Base-by-base conservation (phyloP, 108 stramenopile genomes). In the Nitzschia inconspicua region DNA sequence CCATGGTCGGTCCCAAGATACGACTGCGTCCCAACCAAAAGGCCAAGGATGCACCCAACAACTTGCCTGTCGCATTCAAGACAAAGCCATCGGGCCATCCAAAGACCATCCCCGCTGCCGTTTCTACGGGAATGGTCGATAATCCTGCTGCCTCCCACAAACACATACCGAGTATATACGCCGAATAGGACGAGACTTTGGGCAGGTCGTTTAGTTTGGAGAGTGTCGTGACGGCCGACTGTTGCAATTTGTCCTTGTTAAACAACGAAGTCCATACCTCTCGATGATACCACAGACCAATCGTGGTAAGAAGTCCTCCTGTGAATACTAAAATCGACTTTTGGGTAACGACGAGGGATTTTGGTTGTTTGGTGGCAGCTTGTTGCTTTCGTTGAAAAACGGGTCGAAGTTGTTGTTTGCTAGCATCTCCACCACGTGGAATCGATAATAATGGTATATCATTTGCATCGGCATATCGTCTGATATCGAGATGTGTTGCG, bases 61-160 rank as follows among this genome's bases (percentile, higher is more conserved):
- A 52, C 53, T 91, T 91, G 0, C 89, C 89, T 11, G 51, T 32
- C 19, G 36, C 63, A 60, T 65, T 70, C 34, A 66, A 64, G 24
- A 37, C 41, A 42, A 71, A 35, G 24, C 51, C 71, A n/a, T n/a
- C n/a, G 5, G 31, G 19, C 64, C 64, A 70, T n/a, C 68, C 72
- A 61, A 70, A 70, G 3, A 70, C 68, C 72, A 79, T 73, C 3
- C 72, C 80, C 18, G 71, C 75, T 10, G 80, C 80, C 9, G 80
- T 82, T 63, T 82, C 80, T 2, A 82, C 72, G 10, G 80, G 80
- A 60, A 76, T 82, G 8, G 80, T 82, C 9, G 75, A 76, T 26
- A 73, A 35, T 22, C 75, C 80, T 11, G 70, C 30, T 3, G 55
- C 31, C 56, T 82, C 80, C 80, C 80, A 82, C 5, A 70, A 1